Evolutionary conservation across 805 yeast species (phyloP).

Genomic region (Yamadazyma akitaensis): DNA sequence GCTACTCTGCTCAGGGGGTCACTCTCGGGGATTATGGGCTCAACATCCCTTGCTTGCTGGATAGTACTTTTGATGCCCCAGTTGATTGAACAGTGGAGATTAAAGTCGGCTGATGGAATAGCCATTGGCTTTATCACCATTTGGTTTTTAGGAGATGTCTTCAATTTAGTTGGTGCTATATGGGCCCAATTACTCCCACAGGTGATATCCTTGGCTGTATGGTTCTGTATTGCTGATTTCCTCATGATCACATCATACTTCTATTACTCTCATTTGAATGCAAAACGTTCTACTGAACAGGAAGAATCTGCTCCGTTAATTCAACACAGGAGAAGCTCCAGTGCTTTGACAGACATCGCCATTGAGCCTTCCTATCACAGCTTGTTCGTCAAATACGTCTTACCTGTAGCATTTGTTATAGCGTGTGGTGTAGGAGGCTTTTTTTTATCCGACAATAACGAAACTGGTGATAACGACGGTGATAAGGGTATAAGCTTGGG

Average conservation of each 20-base stretch:
- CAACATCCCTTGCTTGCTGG: slow-evolving; percentile 77
- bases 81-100: slow-evolving; percentile 74
- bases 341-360: slow-evolving; percentile 49
- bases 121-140: slow-evolving; percentile 62
- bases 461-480: slow-evolving; percentile 20
- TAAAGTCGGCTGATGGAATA: slow-evolving; percentile 73
- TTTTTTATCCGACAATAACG: slow-evolving; percentile 36
- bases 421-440: slow-evolving; percentile 63
- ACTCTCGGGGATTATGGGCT: slow-evolving; percentile 64
- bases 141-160: slow-evolving; percentile 72
- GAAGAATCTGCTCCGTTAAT: slow-evolving; percentile 28
- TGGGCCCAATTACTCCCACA: slow-evolving; percentile 72
- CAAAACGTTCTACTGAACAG: slow-evolving; percentile 12
- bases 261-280: slow-evolving; percentile 46
- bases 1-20: slow-evolving; percentile 28
- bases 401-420: slow-evolving; percentile 61
- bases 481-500: slow-evolving; percentile 38
- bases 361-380: slow-evolving; percentile 47
- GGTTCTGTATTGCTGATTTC: slow-evolving; percentile 74
- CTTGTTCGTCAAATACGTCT: slow-evolving; percentile 46
- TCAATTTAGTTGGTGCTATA: slow-evolving; percentile 63
- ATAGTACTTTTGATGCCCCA: slow-evolving; percentile 74
- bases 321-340: slow-evolving; percentile 44
- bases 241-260: slow-evolving; percentile 55
- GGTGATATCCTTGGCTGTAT: slow-evolving; percentile 64